Evolutionary conservation across 2,329 filamentous ascomycete species (phyloP).

Genomic region (Microdochium trichocladiopsis): DNA sequence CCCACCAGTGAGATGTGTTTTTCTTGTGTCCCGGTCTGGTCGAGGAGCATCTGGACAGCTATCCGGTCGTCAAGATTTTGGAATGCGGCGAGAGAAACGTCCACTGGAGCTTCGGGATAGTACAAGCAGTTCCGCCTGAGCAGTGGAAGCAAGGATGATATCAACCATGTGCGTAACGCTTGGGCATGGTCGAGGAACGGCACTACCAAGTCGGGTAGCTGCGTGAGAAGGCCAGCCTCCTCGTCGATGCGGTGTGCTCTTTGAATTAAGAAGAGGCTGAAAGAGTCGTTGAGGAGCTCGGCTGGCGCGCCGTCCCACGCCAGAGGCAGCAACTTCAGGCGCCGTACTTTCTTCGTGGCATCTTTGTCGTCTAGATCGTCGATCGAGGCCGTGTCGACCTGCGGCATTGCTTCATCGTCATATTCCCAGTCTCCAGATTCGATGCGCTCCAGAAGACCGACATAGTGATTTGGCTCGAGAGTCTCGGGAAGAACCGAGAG

Average conservation of each 20-base stretch:
- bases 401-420: slow-evolving; percentile 20
- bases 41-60: slow-evolving; percentile 56
- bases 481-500: slow-evolving; percentile 74
- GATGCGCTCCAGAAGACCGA: slow-evolving; percentile 53
- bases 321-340: slow-evolving; percentile 56
- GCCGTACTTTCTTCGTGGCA: slow-evolving; percentile 56
- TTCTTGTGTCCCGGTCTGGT: slow-evolving; percentile 39
- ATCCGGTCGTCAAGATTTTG: slow-evolving; percentile 50
- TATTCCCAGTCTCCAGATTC: slow-evolving; percentile 36
- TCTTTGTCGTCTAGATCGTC: slow-evolving; percentile 53
- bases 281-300: slow-evolving; percentile 42
- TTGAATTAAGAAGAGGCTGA: slow-evolving; percentile 60
- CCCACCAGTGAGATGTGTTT: slow-evolving; percentile 37
- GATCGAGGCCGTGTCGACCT: slow-evolving; percentile 50
- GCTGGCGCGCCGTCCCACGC: slow-evolving; percentile 36
- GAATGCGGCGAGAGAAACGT: slow-evolving; percentile 55
- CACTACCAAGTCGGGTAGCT: slow-evolving; percentile 58
- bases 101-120: slow-evolving; percentile 43
- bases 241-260: slow-evolving; percentile 63
- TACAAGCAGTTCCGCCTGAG: slow-evolving; percentile 64
- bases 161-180: slow-evolving; percentile 59
- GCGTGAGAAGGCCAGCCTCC: slow-evolving; percentile 64
- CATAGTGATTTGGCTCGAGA: slow-evolving; percentile 54
- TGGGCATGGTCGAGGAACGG: slow-evolving; percentile 60
- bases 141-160: slow-evolving; percentile 62